phyloP scores from a whole-genome alignment of 768 basidiomycete genomes.

The Kwoniella shandongensis region DNA sequence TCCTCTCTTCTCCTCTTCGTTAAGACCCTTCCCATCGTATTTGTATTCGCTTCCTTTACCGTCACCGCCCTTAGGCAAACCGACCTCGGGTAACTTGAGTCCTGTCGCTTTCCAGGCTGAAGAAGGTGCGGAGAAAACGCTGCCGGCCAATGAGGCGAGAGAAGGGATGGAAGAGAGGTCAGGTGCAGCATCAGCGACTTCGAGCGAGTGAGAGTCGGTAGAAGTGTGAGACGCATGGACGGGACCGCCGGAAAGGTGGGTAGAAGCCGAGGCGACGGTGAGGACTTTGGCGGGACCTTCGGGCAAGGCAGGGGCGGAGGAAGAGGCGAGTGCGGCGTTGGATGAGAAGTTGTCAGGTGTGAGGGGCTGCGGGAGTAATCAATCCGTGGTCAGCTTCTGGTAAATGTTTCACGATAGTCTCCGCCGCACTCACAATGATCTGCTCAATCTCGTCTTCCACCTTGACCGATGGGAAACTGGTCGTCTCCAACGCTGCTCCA shows the following conservation, averaged over 20 bases:
- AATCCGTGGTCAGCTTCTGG: not conserved
- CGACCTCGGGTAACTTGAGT: slow-evolving; percentile 28
- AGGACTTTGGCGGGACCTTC: slow-evolving; percentile 58
- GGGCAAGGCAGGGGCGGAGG: slow-evolving; percentile 24
- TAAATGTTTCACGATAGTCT: too few species aligned
- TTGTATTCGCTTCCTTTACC: slow-evolving; percentile 29
- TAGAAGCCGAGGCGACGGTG: slow-evolving; percentile 58
- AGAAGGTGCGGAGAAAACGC: slow-evolving; percentile 20
- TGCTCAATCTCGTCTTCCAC: slow-evolving; percentile 38
- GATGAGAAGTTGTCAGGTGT: slow-evolving; percentile 64
- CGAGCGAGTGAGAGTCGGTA: slow-evolving; percentile 33
- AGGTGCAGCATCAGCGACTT: slow-evolving; percentile 15
- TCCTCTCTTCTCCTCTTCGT: slow-evolving; percentile 58
- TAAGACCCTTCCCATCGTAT: slow-evolving; percentile 37
- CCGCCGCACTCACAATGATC: slow-evolving; percentile 46
- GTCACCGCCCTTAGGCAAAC: slow-evolving; percentile 21
- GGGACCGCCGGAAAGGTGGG: slow-evolving; percentile 60
- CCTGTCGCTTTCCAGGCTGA: slow-evolving; percentile 37
- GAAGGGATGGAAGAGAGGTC: slow-evolving; percentile 23
- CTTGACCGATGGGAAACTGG: slow-evolving; percentile 32
- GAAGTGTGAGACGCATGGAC: slow-evolving; percentile 55
- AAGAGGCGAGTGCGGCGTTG: slow-evolving; percentile 40
- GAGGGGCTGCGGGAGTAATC: slow-evolving; percentile 58
- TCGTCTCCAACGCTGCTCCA: slow-evolving; percentile 26
- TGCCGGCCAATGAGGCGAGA: slow-evolving; percentile 32